Conservation (phyloP, 2,329 filamentous ascomycete species). For the Botrytis galanthina region DNA sequence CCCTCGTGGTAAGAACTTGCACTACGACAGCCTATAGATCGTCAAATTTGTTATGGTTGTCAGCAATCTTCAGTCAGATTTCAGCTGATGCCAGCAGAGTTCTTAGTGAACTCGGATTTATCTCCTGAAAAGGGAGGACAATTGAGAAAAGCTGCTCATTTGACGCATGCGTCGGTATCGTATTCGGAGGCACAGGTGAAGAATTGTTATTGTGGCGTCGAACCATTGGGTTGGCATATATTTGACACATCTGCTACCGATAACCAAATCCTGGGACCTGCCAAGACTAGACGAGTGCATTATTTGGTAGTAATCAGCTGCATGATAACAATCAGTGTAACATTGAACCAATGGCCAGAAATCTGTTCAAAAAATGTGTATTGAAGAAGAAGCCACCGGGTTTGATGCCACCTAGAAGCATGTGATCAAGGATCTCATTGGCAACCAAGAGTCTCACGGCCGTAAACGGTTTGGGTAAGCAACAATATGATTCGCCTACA, state of each 20-base stretch:
- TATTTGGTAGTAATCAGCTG: neutral
- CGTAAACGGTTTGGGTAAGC: neutral
- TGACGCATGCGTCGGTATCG: neutral
- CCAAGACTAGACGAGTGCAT: neutral
- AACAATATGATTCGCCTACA: neutral
- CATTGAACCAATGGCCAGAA: neutral
- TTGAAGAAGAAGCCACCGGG: neutral
- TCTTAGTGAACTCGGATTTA: neutral
- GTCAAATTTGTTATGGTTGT: neutral
- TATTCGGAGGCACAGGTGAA: neutral
- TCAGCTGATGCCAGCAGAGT: slow-evolving; percentile 27
- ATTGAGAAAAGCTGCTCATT: neutral
- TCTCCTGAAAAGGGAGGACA: neutral
- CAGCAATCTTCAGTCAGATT: slow-evolving; percentile 26
- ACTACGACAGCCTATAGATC: neutral
- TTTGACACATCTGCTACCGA: neutral
- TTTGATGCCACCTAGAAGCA: neutral
- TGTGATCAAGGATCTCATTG: neutral
- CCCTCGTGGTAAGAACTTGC: neutral
- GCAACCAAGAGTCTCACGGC: neutral
- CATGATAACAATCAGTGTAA: neutral
- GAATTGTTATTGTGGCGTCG: neutral
- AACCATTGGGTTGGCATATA: neutral
- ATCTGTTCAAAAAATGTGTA: neutral
- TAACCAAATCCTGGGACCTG: neutral